Percentiles rank a stretch among this genome's conserved stretches.
phyloP scores from a whole-genome alignment of 768 basidiomycete species.

The Lactifluus echinatus region DNA sequence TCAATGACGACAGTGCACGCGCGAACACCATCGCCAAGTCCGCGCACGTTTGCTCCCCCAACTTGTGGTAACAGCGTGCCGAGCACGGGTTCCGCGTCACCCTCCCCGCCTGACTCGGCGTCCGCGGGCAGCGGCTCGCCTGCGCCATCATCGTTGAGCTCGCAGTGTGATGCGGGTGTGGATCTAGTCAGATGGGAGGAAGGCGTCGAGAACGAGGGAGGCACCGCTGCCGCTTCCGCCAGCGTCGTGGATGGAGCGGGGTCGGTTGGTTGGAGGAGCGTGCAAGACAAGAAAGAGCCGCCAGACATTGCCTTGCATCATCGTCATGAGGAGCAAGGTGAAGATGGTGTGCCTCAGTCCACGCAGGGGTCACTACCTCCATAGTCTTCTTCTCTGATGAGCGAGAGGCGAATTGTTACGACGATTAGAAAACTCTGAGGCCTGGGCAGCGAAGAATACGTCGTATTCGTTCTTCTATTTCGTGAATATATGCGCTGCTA shows the following conservation, averaged over 20 bases:
- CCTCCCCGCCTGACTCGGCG: slow-evolving; percentile 26
- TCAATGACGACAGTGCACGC: slow-evolving; percentile 44
- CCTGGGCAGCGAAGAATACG: background rate
- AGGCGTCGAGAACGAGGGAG: slow-evolving; percentile 22
- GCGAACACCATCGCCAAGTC: slow-evolving; percentile 32
- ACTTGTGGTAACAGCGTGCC: background rate
- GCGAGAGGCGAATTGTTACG: background rate
- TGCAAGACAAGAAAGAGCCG: slow-evolving; percentile 2
- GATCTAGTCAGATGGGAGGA: slow-evolving; percentile 14
- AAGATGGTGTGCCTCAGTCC: background rate
- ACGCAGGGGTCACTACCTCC: background rate
- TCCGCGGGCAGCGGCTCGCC: slow-evolving; percentile 47
- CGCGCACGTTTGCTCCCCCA: slow-evolving; percentile 11
- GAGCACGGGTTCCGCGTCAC: slow-evolving; percentile 16
- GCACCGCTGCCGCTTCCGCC: background rate
- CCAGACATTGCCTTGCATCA: background rate
- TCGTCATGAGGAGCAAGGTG: background rate
- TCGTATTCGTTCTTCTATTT: background rate
- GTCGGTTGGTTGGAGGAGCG: background rate
- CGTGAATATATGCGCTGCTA: background rate
- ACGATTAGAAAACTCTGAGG: background rate
- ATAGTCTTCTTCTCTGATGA: background rate
- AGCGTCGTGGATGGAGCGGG: background rate
- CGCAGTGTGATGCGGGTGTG: slow-evolving; percentile 26
- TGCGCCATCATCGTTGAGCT: slow-evolving; percentile 50